phyloP scores from a whole-genome alignment of 306 rosid species.

The Calophaca sinica region DNA sequence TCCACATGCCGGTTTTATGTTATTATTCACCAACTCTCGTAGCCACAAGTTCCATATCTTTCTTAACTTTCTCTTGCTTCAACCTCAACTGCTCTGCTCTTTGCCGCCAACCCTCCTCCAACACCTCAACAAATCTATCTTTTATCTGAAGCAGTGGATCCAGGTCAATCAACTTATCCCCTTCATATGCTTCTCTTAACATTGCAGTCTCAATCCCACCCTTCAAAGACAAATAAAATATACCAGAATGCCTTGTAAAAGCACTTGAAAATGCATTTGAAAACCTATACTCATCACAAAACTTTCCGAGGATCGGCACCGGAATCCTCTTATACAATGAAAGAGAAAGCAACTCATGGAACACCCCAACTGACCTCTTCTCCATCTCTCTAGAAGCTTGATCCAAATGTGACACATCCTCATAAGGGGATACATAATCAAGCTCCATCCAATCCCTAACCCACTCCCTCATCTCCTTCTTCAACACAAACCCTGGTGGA shows the following conservation, averaged over 20 bases:
- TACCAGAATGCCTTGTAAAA: conserved; percentile 85
- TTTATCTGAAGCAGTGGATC: conserved; percentile 81
- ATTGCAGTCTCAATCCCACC: conserved; percentile 85
- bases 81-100: conserved; percentile 58
- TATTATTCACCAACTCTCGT: conserved; percentile 34
- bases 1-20: background rate
- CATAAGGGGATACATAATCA: conserved; percentile 76
- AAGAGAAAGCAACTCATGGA: conserved; percentile 66
- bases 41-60: conserved; percentile 60
- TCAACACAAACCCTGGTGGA: conserved; percentile 75
- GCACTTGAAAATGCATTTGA: conserved; percentile 74
- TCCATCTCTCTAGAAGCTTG: conserved; percentile 75
- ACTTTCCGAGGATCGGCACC: conserved; percentile 80
- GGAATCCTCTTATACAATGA: conserved; percentile 78
- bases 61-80: conserved; percentile 56
- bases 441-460: conserved; percentile 93
- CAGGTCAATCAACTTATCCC: conserved; percentile 63
- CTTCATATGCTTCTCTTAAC: conserved; percentile 79
- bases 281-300: conserved; percentile 77
- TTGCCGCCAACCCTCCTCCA: conserved; percentile 85
- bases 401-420: conserved; percentile 65
- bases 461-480: conserved; percentile 93
- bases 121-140: conserved; percentile 70
- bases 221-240: conserved; percentile 84
- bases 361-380: conserved; percentile 58